A percentile compares a stretch with the other conserved stretches of the same genome.
Conservation (phyloP, 2,329 filamentous ascomycete genomes). For the Pseudogymnoascus sp. region DNA sequence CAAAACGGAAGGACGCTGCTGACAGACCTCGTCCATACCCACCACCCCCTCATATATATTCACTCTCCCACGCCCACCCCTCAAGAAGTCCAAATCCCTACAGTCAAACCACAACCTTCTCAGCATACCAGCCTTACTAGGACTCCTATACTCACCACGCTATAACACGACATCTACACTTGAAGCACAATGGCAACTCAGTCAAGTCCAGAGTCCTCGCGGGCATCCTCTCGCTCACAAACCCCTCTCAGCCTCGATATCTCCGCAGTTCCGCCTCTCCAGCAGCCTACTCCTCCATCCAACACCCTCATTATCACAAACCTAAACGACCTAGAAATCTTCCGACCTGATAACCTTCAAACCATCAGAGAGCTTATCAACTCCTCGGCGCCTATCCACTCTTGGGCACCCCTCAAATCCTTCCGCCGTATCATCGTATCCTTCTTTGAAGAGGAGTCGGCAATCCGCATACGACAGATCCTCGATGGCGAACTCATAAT, state of each 20-base stretch:
- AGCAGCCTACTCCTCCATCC: constrained; percentile 64
- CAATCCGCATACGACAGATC: constrained; percentile 61
- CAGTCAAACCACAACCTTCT: neutral
- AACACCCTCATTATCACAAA: constrained; percentile 84
- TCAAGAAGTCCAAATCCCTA: neutral
- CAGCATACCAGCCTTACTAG: neutral
- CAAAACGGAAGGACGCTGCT: neutral
- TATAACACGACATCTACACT: neutral
- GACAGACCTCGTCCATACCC: neutral
- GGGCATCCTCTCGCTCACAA: constrained; percentile 12
- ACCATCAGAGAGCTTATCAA: constrained; percentile 65
- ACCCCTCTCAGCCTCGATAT: constrained; percentile 64
- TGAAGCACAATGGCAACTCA: constrained; percentile 5
- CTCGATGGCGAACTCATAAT: constrained; percentile 70
- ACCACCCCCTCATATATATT: constrained; percentile 4
- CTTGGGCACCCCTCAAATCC: constrained; percentile 73
- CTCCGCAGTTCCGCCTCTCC: constrained; percentile 60
- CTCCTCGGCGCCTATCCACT: constrained; percentile 62
- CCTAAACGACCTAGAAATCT: constrained; percentile 64
- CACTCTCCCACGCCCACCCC: neutral
- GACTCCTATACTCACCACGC: neutral
- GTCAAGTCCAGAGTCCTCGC: constrained; percentile 9
- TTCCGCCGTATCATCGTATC: constrained; percentile 76
- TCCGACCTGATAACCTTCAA: constrained; percentile 65
- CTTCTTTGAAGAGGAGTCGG: constrained; percentile 63